phyloP scores from a whole-genome alignment of 768 basidiomycete genomes.

The Mycena chlorophos region DNA sequence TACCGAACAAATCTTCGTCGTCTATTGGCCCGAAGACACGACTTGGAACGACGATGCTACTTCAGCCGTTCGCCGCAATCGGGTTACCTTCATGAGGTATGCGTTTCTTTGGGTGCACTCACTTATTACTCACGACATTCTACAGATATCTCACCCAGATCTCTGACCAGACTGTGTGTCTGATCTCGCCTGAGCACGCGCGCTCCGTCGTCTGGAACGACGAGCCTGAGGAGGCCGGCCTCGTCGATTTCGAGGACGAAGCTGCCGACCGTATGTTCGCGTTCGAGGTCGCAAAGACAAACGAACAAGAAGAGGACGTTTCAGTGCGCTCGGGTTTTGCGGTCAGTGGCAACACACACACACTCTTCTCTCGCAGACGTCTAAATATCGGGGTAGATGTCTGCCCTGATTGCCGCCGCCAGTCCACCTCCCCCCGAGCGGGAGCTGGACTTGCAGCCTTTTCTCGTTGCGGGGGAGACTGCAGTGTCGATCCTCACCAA shows the following conservation, averaged over 20 bases:
- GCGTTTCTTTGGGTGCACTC: conserved; percentile 9
- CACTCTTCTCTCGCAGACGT: not conserved
- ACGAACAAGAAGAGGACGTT: conserved; percentile 57
- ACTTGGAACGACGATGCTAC: conserved; percentile 57
- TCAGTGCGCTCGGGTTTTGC: conserved; percentile 44
- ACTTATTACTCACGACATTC: not conserved
- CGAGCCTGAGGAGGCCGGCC: conserved; percentile 27
- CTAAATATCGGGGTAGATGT: conserved; percentile 3
- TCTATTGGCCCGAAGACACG: conserved; percentile 63
- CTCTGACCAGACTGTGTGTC: conserved; percentile 52
- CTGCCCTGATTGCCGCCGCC: conserved; percentile 15
- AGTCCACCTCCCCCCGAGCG: conserved; percentile 11
- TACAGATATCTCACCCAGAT: conserved; percentile 60
- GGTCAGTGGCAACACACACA: conserved; percentile 29
- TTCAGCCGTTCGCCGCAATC: conserved; percentile 48
- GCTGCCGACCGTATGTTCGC: conserved; percentile 50
- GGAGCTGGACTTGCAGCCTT: conserved; percentile 22
- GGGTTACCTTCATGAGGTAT: conserved; percentile 64
- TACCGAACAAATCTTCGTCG: conserved; percentile 39
- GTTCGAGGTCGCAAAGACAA: conserved; percentile 55
- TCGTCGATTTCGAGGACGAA: conserved; percentile 37
- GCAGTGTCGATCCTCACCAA: conserved; percentile 41
- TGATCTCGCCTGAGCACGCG: conserved; percentile 52
- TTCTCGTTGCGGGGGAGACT: conserved; percentile 41
- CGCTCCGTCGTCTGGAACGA: conserved; percentile 45